These are phyloP conservation scores for Apostasia shenzhenica DNA, from an alignment of 106 monocot species.

Conservation along the genomic window DNA sequence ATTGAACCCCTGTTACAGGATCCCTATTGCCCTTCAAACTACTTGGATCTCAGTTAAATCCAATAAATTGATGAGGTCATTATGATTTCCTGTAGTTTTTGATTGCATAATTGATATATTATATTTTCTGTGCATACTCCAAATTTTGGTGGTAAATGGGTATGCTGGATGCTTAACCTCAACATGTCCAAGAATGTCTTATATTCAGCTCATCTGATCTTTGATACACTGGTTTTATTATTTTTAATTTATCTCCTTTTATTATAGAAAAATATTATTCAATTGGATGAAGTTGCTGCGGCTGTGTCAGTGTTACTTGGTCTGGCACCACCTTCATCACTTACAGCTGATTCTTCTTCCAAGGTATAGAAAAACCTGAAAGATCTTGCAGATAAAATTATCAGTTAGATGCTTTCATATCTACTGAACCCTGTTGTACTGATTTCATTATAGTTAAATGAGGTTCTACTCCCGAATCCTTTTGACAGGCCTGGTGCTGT, in stretches of 20 bases:
- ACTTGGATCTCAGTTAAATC: too few relatives aligned
- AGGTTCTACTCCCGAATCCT: conserved; percentile 64
- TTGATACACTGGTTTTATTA: background rate
- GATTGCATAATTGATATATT: too few relatives aligned
- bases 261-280: conserved; percentile 1
- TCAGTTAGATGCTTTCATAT: background rate
- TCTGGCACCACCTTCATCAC: conserved; percentile 51
- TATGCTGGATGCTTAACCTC: background rate
- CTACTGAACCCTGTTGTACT: background rate
- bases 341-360: conserved; percentile 48
- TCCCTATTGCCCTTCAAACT: too few relatives aligned
- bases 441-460: conserved; percentile 39
- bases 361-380: conserved; percentile 33
- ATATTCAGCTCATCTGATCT: background rate
- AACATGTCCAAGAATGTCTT: background rate
- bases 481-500: conserved; percentile 74
- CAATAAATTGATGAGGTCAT: too few relatives aligned
- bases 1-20: too few relatives aligned
- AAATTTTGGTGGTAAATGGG: too few relatives aligned
- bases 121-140: too few relatives aligned
- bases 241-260: background rate
- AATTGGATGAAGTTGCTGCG: conserved; percentile 59
- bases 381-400: background rate
- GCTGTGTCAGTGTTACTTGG: conserved; percentile 79
- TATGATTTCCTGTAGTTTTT: too few relatives aligned